phyloP scores from a whole-genome alignment of 2,329 filamentous ascomycete genomes.

The Penicillium sp. region DNA sequence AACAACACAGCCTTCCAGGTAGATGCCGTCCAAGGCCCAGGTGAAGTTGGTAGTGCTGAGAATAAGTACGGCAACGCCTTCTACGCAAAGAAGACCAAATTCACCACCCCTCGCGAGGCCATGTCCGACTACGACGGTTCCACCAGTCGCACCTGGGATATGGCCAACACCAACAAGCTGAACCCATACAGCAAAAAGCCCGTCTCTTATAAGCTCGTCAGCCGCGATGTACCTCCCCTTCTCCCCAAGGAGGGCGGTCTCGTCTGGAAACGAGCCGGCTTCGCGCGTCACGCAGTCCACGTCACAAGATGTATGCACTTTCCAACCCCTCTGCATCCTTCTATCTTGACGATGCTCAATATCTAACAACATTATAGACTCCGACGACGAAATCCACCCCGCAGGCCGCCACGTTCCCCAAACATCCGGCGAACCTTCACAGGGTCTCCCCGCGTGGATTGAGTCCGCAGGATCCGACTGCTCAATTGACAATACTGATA shows the following conservation, averaged over 20 bases:
- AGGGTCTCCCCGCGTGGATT: conserved; percentile 77
- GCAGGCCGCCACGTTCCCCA: conserved; percentile 87
- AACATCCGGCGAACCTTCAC: conserved; percentile 76
- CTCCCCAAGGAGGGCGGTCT: conserved; percentile 79
- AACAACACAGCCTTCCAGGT: conserved; percentile 84
- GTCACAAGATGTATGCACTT: conserved; percentile 77
- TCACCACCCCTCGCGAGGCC: conserved; percentile 68
- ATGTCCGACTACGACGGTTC: conserved; percentile 79
- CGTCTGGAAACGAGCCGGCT: conserved; percentile 88
- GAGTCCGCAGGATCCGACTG: conserved; percentile 63
- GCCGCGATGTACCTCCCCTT: conserved; percentile 76
- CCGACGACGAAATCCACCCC: conserved; percentile 79
- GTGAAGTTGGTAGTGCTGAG: conserved; percentile 75
- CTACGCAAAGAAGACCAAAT: conserved; percentile 80
- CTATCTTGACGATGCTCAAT: background rate
- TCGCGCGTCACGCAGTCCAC: conserved; percentile 82
- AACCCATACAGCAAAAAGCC: conserved; percentile 87
- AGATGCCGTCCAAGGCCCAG: conserved; percentile 72
- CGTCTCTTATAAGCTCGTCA: conserved; percentile 85
- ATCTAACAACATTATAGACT: conserved; percentile 55
- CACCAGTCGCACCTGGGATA: conserved; percentile 86
- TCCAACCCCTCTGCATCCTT: background rate
- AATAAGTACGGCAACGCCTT: conserved; percentile 93
- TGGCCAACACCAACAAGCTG: conserved; percentile 80
- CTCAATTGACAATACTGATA: conserved; percentile 76